Conservation (phyloP, 2,329 filamentous ascomycete genomes). For the Chrysosporium queenslandicum region DNA sequence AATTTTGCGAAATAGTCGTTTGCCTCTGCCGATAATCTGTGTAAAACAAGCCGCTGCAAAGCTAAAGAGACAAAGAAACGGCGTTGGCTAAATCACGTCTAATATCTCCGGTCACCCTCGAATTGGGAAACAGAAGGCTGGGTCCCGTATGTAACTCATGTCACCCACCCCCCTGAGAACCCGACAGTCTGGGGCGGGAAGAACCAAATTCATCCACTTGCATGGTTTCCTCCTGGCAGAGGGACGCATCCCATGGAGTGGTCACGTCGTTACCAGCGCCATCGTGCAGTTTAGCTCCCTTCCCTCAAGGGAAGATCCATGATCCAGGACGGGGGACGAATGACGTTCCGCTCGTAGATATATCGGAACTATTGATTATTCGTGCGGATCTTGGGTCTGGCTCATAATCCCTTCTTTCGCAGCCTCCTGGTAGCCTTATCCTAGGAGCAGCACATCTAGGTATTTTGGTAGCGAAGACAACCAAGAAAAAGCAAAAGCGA, state of each 20-base stretch:
- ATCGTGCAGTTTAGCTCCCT: conserved; percentile 2
- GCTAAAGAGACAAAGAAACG: background rate
- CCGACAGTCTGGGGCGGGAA: conserved; percentile 7
- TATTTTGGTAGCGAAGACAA: background rate
- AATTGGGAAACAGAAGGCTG: background rate
- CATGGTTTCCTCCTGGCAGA: background rate
- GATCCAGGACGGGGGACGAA: background rate
- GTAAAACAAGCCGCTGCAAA: background rate
- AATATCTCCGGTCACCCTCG: background rate
- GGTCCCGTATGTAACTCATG: too few species aligned
- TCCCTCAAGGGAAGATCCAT: background rate
- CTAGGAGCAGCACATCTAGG: too few species aligned
- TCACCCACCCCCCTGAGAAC: too few species aligned
- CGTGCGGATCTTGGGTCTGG: too few species aligned
- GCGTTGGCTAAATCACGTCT: background rate
- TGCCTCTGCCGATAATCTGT: background rate
- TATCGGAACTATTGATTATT: background rate
- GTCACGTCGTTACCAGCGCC: background rate
- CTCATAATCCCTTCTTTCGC: too few species aligned
- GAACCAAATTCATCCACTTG: background rate
- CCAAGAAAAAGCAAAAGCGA: too few species aligned
- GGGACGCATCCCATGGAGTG: background rate
- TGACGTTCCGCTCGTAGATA: background rate
- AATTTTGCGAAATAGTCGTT: background rate
- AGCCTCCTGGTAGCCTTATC: background rate